Base-by-base conservation (phyloP, 2,329 filamentous ascomycete genomes). In the Clonostachys rosea region DNA sequence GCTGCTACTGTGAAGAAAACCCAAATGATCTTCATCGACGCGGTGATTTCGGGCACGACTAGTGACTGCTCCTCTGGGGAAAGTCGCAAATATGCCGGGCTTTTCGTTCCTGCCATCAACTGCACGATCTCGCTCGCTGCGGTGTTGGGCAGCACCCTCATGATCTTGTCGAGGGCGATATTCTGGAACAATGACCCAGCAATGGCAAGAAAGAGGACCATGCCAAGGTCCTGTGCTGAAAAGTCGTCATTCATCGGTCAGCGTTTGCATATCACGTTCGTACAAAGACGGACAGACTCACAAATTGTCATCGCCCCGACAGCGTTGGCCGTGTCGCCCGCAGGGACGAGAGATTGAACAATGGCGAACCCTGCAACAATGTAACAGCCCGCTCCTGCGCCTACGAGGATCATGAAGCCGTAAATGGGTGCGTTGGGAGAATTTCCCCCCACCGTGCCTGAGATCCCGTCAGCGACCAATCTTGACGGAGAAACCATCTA, bases 331-430 rank as follows among this genome's bases (percentile, higher is more conserved):
- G 67, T 55, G 11, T 66, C 58, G 3, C 55, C 47, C 4, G 58
- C 52, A 3, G 55, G 49, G 7, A 66, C 66, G 6, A 61, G 60
- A 0, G 61, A 54, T 42, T 69, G 65, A 1, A 58, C 62, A 33
- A 71, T 61, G 5, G 65, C 54, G 48, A 67, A 68, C 2, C 57
- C 57, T 4, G 67, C 64, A 45, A 69, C 64, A 13, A 64, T 54
- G 48, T 59, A 67, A 17, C 54, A 57, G 5, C 71, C 70, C 5
- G 56, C 56, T 4, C 72, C 71, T 5, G 68, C 50, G 3, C 67
- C 72, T 3, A 74, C 46, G 10, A 76, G 54, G 12, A 71, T 58
- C 7, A 48, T 56, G 37, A 60, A 66, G 24, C 63, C 65, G 50
- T 67, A 67, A 2, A 66, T 58, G 4, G 54, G 53, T 10, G 50